These are phyloP conservation scores for Claviceps digitariae DNA, from an alignment of 2,329 filamentous ascomycete species.

Conservation along the genomic window DNA sequence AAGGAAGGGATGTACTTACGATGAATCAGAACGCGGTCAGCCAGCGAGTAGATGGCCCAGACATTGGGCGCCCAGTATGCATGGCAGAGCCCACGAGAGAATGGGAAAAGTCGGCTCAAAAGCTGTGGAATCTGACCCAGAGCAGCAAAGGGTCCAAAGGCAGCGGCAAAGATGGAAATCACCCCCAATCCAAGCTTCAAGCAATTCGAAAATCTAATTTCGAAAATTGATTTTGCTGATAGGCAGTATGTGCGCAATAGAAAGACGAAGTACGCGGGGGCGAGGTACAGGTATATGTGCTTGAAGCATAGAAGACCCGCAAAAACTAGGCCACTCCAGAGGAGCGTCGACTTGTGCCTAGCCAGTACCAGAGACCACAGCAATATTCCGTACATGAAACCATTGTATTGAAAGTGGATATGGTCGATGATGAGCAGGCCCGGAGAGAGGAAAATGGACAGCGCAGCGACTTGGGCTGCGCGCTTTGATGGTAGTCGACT, in stretches of 20 bases:
- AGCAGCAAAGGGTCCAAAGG: conserved; percentile 78
- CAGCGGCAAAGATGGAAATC: conserved; percentile 55
- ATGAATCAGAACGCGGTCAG: conserved; percentile 69
- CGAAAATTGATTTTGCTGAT: conserved; percentile 60
- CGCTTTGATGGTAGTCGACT: conserved; percentile 51
- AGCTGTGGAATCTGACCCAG: conserved; percentile 78
- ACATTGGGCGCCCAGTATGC: conserved; percentile 98
- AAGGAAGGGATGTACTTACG: conserved; percentile 35
- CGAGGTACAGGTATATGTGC: conserved; percentile 95
- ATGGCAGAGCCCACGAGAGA: conserved; percentile 85
- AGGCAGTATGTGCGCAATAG: conserved; percentile 84
- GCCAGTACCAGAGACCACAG: conserved; percentile 77
- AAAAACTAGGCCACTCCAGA: conserved; percentile 72
- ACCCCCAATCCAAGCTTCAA: conserved; percentile 72
- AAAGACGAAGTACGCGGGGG: conserved; percentile 90
- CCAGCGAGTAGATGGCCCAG: conserved; percentile 93
- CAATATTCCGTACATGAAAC: conserved; percentile 84
- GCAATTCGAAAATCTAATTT: conserved; percentile 63
- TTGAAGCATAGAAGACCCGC: conserved; percentile 83
- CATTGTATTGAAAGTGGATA: conserved; percentile 98
- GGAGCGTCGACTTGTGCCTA: conserved; percentile 57
- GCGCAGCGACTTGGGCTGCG: conserved; percentile 69
- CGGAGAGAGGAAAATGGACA: conserved; percentile 83
- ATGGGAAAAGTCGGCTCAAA: conserved; percentile 76
- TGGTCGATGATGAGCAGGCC: conserved; percentile 95